A percentile compares a stretch with the other conserved stretches of the same genome.
These are phyloP conservation scores for Vitis hybrid DNA, from an alignment of 177 flowering plant species.

Conservation along the genomic window DNA sequence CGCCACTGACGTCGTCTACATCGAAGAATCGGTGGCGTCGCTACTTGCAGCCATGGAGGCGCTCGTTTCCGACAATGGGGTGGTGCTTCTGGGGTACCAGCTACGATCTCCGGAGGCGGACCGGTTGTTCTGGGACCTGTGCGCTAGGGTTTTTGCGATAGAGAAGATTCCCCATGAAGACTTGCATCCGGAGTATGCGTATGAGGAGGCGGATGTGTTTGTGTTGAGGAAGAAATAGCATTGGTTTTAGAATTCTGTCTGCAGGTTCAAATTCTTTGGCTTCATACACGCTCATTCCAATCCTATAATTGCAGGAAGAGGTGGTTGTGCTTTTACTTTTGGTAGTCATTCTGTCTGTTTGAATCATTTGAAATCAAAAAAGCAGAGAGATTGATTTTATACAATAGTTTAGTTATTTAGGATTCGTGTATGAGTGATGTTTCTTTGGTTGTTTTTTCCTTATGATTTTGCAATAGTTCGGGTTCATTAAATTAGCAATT, in stretches of 20 bases:
- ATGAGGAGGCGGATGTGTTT: conserved; percentile 76
- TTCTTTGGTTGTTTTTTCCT: too few relatives aligned
- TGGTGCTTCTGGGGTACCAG: conserved; percentile 84
- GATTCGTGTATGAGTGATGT: too few relatives aligned
- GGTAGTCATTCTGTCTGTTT: too few relatives aligned
- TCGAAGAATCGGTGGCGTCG: conserved; percentile 61
- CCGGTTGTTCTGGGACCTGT: conserved; percentile 79
- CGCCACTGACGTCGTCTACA: conserved; percentile 90
- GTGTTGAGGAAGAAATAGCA: conserved; percentile 58
- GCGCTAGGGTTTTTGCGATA: conserved; percentile 42
- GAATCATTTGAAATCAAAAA: too few relatives aligned
- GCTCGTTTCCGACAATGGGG: conserved; percentile 55
- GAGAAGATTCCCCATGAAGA: conserved; percentile 76
- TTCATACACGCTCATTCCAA: too few relatives aligned
- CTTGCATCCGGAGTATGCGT: conserved; percentile 81
- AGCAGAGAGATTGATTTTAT: too few relatives aligned
- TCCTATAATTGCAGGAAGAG: too few relatives aligned
- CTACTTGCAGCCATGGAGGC: conserved; percentile 63
- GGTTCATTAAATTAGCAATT: too few relatives aligned
- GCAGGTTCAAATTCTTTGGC: too few relatives aligned
- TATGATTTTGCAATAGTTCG: too few relatives aligned
- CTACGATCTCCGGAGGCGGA: conserved; percentile 79
- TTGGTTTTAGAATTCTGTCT: background rate
- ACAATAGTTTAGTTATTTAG: too few relatives aligned
- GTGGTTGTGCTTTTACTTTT: too few relatives aligned